phyloP scores from a whole-genome alignment of 345 rosid species.

The Punica granatum region DNA sequence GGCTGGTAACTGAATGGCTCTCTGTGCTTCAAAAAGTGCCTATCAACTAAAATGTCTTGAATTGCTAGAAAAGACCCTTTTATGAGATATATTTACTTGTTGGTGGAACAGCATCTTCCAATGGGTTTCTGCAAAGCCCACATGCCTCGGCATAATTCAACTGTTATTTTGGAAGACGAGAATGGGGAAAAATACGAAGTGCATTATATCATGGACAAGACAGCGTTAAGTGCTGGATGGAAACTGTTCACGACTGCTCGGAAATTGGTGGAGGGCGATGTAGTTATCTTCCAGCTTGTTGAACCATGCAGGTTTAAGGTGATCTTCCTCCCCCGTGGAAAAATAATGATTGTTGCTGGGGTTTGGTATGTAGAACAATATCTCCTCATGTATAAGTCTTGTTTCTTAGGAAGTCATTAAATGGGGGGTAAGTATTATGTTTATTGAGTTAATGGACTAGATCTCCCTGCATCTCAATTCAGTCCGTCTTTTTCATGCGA shows the following conservation, averaged over 20 bases:
- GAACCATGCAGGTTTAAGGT: constrained; percentile 52
- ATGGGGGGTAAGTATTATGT: neutral
- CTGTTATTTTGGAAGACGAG: constrained; percentile 44
- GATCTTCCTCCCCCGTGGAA: neutral
- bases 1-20: constrained; percentile 34
- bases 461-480: neutral
- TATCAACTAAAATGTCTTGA: neutral
- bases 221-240: constrained; percentile 68
- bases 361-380: neutral
- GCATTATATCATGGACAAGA: constrained; percentile 41
- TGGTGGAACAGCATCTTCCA: constrained; percentile 28
- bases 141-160: constrained; percentile 30
- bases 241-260: constrained; percentile 49
- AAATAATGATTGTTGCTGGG: neutral
- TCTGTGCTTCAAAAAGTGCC: neutral
- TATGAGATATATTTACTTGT: constrained; percentile 2
- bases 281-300: constrained; percentile 47
- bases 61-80: neutral
- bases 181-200: constrained; percentile 27
- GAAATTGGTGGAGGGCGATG: constrained; percentile 50
- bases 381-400: neutral
- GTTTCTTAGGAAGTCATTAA: neutral
- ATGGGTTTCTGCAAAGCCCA: constrained; percentile 21
- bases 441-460: too few relatives aligned
- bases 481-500: neutral